Percentiles rank a stretch among this genome's conserved stretches.
These are phyloP conservation scores for Fomitopsis pinicola DNA, from an alignment of 1,284 basidiomycete species.

Conservation along the genomic window DNA sequence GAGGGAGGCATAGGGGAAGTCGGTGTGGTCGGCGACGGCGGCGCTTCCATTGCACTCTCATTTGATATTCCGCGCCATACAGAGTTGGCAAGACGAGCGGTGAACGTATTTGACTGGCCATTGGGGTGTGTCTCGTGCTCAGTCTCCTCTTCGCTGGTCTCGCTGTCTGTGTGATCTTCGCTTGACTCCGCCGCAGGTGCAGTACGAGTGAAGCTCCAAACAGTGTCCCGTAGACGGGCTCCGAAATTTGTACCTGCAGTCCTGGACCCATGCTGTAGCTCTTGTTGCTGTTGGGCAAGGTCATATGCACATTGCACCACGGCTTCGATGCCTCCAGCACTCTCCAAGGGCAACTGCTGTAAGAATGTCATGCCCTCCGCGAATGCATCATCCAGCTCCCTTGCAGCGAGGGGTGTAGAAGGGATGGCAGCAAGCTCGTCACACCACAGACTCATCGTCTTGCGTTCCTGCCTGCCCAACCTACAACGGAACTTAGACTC, in stretches of 20 bases:
- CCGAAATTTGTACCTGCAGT: slow-evolving; percentile 41
- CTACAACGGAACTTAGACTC: slow-evolving; percentile 30
- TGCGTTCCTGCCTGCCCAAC: slow-evolving; percentile 44
- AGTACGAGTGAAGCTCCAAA: slow-evolving; percentile 67
- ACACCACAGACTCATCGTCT: slow-evolving; percentile 50
- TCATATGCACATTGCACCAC: slow-evolving; percentile 66
- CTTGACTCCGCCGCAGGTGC: slow-evolving; percentile 19
- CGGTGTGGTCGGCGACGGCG: slow-evolving; percentile 34
- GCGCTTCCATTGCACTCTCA: slow-evolving; percentile 64
- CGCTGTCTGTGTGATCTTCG: slow-evolving; percentile 29
- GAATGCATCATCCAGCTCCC: slow-evolving; percentile 62
- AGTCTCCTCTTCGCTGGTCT: slow-evolving; percentile 32
- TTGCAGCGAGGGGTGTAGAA: slow-evolving; percentile 42
- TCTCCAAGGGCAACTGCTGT: slow-evolving; percentile 56
- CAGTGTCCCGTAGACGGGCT: slow-evolving; percentile 50
- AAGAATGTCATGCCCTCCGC: slow-evolving; percentile 61
- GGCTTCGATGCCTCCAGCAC: slow-evolving; percentile 63
- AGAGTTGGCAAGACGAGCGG: slow-evolving; percentile 51
- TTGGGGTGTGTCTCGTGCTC: slow-evolving; percentile 28
- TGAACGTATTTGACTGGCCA: slow-evolving; percentile 33
- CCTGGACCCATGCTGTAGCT: slow-evolving; percentile 27
- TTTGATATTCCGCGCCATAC: slow-evolving; percentile 76
- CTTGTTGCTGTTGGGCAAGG: slow-evolving; percentile 46
- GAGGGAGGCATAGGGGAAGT: slow-evolving; percentile 28
- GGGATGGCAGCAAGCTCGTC: slow-evolving; percentile 37